A percentile compares a stretch with the other conserved stretches of the same genome.
Conservation (phyloP, 2,329 filamentous ascomycete genomes). For the Amesomyces nigricolor region DNA sequence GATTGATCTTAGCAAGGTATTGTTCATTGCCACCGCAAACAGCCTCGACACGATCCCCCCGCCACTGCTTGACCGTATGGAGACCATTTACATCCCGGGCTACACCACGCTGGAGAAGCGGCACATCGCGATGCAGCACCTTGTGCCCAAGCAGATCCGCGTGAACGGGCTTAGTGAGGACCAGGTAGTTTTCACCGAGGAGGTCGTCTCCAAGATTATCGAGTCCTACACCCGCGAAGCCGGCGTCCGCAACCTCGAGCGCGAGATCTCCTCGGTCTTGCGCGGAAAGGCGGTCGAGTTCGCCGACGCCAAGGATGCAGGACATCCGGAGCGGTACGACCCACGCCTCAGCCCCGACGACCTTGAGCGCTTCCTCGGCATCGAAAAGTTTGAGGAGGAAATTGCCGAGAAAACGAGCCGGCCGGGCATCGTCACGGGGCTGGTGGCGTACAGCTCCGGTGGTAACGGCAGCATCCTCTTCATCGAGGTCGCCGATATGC, state of each 20-base stretch:
- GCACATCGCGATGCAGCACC: slow-evolving; percentile 84
- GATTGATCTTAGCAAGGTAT: slow-evolving; percentile 89
- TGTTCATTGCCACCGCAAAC: slow-evolving; percentile 97
- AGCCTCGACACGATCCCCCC: slow-evolving; percentile 88
- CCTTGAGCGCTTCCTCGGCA: slow-evolving; percentile 83
- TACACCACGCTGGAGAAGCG: slow-evolving; percentile 97
- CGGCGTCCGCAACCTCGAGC: slow-evolving; percentile 91
- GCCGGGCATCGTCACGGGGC: slow-evolving; percentile 89
- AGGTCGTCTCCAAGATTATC: slow-evolving; percentile 91
- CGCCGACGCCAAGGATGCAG: slow-evolving; percentile 78
- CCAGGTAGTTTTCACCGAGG: slow-evolving; percentile 70
- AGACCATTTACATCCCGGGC: slow-evolving; percentile 85
- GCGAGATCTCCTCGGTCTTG: slow-evolving; percentile 91
- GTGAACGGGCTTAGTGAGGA: slow-evolving; percentile 77
- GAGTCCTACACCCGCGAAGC: slow-evolving; percentile 95
- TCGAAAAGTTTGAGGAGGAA: slow-evolving; percentile 91
- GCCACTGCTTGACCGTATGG: slow-evolving; percentile 94
- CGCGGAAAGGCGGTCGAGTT: slow-evolving; percentile 93
- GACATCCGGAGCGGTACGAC: slow-evolving; percentile 63
- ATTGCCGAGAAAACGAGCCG: slow-evolving; percentile 79
- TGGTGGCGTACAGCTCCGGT: slow-evolving; percentile 89
- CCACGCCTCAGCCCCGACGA: slow-evolving; percentile 70
- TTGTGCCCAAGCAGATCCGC: slow-evolving; percentile 93
- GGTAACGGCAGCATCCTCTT: slow-evolving; percentile 95
- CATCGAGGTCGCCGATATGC: slow-evolving; percentile 98